A percentile compares a stretch with the other conserved stretches of the same genome.
phyloP scores from a whole-genome alignment of 495 filamentous ascomycete genomes.

The Trichoderma orchidacearum region DNA sequence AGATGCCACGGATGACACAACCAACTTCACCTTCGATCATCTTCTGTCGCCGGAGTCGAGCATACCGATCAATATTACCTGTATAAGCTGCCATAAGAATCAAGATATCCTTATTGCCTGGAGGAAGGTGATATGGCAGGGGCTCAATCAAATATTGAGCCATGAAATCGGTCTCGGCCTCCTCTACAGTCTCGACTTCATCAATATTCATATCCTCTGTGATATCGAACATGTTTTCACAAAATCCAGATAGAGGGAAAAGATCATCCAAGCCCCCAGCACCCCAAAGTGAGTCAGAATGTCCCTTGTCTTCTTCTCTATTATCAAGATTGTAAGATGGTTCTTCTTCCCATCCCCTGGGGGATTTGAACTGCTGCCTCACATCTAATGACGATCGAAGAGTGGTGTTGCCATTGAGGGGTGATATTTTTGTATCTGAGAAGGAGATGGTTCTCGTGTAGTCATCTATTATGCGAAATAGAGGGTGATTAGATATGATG shows the following conservation, averaged over 20 bases:
- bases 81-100: background rate
- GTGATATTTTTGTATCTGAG: background rate
- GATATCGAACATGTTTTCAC: background rate
- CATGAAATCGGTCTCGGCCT: background rate
- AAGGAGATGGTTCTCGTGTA: background rate
- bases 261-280: too few species aligned
- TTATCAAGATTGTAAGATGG: too few species aligned
- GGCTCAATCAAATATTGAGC: background rate
- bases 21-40: background rate
- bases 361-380: background rate
- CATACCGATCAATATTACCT: background rate
- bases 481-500: background rate
- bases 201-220: background rate
- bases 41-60: background rate
- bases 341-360: background rate
- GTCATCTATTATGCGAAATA: background rate
- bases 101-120: background rate
- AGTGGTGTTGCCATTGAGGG: background rate
- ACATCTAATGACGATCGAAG: background rate
- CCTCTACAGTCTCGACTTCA: background rate
- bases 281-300: too few species aligned
- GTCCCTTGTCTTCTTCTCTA: too few species aligned
- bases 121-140: background rate
- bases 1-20: background rate
- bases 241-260: background rate